A percentile compares a stretch with the other conserved stretches of the same genome.
These are phyloP conservation scores for Serendipita sp. DNA, from an alignment of 768 basidiomycete species.

Conservation along the genomic window DNA sequence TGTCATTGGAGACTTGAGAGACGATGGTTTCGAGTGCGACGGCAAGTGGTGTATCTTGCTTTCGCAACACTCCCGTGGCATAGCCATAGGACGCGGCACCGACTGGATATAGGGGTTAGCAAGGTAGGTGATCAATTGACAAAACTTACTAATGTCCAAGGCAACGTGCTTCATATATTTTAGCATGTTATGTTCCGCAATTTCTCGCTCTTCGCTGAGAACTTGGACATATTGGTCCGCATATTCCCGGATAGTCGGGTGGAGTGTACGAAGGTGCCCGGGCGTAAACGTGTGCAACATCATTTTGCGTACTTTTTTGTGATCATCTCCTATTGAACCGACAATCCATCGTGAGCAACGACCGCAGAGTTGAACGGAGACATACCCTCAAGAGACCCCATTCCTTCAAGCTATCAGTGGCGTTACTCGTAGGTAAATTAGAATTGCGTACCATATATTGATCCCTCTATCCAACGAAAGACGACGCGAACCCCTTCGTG, in stretches of 20 bases:
- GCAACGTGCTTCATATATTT: background rate
- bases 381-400: background rate
- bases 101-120: background rate
- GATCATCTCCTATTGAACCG: background rate
- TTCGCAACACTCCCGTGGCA: background rate
- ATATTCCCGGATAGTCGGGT: slow-evolving; percentile 1
- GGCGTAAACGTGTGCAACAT: slow-evolving; percentile 2
- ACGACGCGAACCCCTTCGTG: background rate
- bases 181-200: background rate
- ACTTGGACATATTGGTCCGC: slow-evolving; percentile 1
- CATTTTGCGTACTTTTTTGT: slow-evolving; percentile 1
- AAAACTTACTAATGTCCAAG: background rate
- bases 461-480: slow-evolving; percentile 4
- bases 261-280: background rate
- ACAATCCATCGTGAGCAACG: background rate
- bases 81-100: background rate
- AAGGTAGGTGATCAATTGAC: background rate
- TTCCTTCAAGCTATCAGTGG: no score
- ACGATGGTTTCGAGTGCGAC: slow-evolving; percentile 2
- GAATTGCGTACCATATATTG: background rate
- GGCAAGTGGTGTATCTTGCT: slow-evolving; percentile 1
- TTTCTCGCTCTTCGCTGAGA: background rate
- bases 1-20: background rate
- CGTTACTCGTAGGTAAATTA: no score
- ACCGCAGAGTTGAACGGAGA: background rate